Percentiles rank a stretch among this genome's conserved stretches.
These are phyloP conservation scores for Aspergillus sp. DNA, from an alignment of 2,329 filamentous ascomycete species.

Conservation along the genomic window DNA sequence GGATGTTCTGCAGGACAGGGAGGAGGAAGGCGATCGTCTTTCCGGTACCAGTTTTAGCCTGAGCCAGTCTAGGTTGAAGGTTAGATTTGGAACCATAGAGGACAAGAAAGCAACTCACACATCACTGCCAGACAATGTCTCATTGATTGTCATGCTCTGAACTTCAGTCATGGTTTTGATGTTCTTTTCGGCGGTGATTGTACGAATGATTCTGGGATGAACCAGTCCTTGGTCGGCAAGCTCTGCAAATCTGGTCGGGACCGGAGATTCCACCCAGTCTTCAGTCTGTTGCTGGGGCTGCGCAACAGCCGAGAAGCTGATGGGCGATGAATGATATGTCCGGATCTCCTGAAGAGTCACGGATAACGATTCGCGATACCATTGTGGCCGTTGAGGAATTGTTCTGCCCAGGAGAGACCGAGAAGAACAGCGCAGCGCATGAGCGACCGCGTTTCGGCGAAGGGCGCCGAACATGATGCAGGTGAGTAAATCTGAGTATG, in stretches of 20 bases:
- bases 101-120: conserved; percentile 58
- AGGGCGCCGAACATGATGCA: conserved; percentile 38
- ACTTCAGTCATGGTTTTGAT: conserved; percentile 91
- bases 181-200: conserved; percentile 69
- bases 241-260: conserved; percentile 38
- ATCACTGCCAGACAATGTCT: conserved; percentile 75
- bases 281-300: not conserved
- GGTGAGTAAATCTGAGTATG: not conserved
- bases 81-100: conserved; percentile 15
- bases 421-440: conserved; percentile 34
- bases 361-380: conserved; percentile 20
- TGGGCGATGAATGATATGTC: conserved; percentile 28
- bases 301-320: conserved; percentile 23
- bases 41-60: conserved; percentile 94
- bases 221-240: conserved; percentile 47
- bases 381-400: conserved; percentile 27
- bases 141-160: conserved; percentile 76
- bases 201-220: conserved; percentile 61
- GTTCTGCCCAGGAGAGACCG: conserved; percentile 26
- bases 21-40: conserved; percentile 94
- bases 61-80: conserved; percentile 63
- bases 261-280: conserved; percentile 16
- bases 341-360: conserved; percentile 18
- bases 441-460: conserved; percentile 37
- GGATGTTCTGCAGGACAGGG: conserved; percentile 77